Evolutionary conservation across 2,329 filamentous ascomycete species (phyloP), one percentile per base, ranked within the genome.

Genomic region (Epichloe sylvatica): DNA sequence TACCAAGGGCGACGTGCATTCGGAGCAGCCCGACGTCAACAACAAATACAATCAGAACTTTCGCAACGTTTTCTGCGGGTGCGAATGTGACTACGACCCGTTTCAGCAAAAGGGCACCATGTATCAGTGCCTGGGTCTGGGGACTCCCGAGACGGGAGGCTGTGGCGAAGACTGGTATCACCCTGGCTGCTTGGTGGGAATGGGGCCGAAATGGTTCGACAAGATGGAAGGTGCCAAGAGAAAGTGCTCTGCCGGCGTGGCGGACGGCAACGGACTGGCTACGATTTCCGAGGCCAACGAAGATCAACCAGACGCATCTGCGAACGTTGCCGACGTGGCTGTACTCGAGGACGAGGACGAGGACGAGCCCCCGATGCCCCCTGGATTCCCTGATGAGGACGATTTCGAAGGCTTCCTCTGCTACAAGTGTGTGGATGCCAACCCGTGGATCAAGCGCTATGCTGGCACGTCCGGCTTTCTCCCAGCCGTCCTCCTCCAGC

Each of bases 81-180:
- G 92, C 61, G 78, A 78, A 33, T 84, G 90, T 60, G 80, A 90
- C 52, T 98, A 98, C 62, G 85, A 96, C 62, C 81, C 91, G 0
- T 78, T 91, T 45, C 75, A 86, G 62, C 89, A 98, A 64, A 94
- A 91, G 58, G 91, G 91, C 0, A 97, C 90, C 38, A 98, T 98
- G 92, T 98, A 94, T 58, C 92, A 98, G 65, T 98, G 92, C 62
- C 66, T 97, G 2, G 91, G 91, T 0, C 71, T 97, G 1, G 89
- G 88, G 1, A 84, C 80, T 0, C 74, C 78, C 12, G 84, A 91
- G 56, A 82, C 83, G 1, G 90, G 90, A 15, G 91, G 90, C 4
- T 97, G 91, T 66, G 91, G 91, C 12, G 91, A 97, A 68, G 91
- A 97, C 62, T 97, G 91, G 91, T 97, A 88, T 76, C 91, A 97